Evolutionary conservation across 2,329 filamentous ascomycete genomes (phyloP).

Genomic region (Lecanoromycetidae sp.): DNA sequence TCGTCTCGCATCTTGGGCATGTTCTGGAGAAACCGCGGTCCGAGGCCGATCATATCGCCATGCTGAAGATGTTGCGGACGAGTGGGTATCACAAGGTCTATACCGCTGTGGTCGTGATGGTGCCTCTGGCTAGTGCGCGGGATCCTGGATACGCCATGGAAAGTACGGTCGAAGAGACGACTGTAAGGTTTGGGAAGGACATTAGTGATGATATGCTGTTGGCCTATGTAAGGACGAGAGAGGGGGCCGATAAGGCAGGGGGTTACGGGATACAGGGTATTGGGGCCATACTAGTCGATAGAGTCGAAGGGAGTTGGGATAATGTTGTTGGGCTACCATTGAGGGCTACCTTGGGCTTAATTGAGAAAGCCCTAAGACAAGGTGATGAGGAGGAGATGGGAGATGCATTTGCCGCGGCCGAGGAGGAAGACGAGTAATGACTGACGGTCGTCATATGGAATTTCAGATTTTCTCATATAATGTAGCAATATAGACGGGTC

Average conservation of each 20-base stretch:
- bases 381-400: conserved; percentile 47
- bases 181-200: conserved; percentile 68
- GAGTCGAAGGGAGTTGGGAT: conserved; percentile 78
- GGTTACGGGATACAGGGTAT: conserved; percentile 90
- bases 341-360: conserved; percentile 62
- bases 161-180: conserved; percentile 76
- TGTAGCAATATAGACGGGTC: too few relatives aligned
- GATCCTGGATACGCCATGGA: conserved; percentile 79
- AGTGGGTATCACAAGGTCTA: conserved; percentile 67
- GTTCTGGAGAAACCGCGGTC: conserved; percentile 85
- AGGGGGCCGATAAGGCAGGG: conserved; percentile 91
- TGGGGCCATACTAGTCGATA: conserved; percentile 75
- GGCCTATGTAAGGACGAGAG: conserved; percentile 56
- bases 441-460: too few relatives aligned
- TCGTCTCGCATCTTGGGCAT: conserved; percentile 60
- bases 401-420: conserved; percentile 29
- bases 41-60: conserved; percentile 68
- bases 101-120: conserved; percentile 74
- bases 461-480: too few relatives aligned
- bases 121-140: conserved; percentile 64
- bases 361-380: conserved; percentile 74
- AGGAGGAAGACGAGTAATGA: conserved; percentile 24
- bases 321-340: conserved; percentile 90
- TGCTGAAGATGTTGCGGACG: conserved; percentile 73
- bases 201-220: conserved; percentile 73